Evolutionary conservation across 805 yeast species (phyloP).

Genomic region (Pichia nanzhaoensis): DNA sequence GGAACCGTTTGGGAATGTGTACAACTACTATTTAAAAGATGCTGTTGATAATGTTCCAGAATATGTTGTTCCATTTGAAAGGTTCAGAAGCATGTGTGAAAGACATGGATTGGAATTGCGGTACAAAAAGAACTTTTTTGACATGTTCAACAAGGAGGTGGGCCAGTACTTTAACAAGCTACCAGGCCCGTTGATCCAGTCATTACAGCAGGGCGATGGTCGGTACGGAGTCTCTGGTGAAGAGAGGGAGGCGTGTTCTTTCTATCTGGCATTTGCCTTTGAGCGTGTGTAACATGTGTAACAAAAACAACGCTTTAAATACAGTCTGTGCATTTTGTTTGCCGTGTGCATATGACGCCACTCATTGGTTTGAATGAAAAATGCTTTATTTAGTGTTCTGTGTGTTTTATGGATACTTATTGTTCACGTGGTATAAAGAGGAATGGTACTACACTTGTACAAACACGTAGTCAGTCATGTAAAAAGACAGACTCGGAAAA

Average conservation of each 20-base stretch:
- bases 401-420: too few species aligned
- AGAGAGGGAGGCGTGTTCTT: constrained; percentile 81
- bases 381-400: too few species aligned
- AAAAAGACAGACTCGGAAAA: too few species aligned
- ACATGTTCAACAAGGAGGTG: constrained; percentile 74
- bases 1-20: constrained; percentile 76
- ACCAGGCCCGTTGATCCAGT: constrained; percentile 53
- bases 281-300: constrained; percentile 27
- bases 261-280: constrained; percentile 79
- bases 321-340: too few species aligned
- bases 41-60: constrained; percentile 97
- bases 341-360: too few species aligned
- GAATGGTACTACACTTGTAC: too few species aligned
- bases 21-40: constrained; percentile 76
- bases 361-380: too few species aligned
- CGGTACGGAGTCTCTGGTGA: constrained; percentile 81
- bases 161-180: constrained; percentile 55
- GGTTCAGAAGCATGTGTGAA: constrained; percentile 73
- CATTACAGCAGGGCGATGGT: constrained; percentile 72
- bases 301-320: too few species aligned
- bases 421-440: too few species aligned
- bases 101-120: constrained; percentile 72
- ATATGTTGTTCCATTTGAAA: constrained; percentile 91
- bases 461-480: too few species aligned
- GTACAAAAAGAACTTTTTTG: constrained; percentile 70